Evolutionary conservation across 306 rosid species (phyloP).

Genomic region (Parietaria judaica): DNA sequence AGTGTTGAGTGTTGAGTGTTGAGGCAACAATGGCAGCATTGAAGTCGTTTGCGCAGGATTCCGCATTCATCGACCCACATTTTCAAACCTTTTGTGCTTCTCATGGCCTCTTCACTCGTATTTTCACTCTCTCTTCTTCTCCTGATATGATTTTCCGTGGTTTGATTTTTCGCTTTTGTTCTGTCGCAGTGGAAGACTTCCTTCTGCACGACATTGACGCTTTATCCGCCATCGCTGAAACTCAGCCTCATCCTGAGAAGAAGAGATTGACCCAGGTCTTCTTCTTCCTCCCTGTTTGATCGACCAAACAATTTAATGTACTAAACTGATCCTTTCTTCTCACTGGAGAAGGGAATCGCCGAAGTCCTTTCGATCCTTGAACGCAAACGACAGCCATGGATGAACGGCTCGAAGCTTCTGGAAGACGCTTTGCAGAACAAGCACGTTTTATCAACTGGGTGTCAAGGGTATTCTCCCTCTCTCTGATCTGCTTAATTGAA

Average conservation of each 20-base stretch:
- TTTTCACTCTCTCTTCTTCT: neutral
- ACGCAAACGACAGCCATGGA: constrained; percentile 30
- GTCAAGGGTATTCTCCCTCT: constrained; percentile 47
- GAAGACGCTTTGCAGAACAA: constrained; percentile 29
- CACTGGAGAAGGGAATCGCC: constrained; percentile 32
- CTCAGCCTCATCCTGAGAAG: constrained; percentile 24
- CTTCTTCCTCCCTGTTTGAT: neutral
- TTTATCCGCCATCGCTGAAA: constrained; percentile 29
- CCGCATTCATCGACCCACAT: constrained; percentile 26
- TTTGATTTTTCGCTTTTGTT: neutral
- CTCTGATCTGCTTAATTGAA: neutral
- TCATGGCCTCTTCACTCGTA: constrained; percentile 37
- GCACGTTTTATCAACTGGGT: constrained; percentile 50
- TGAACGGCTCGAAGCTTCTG: constrained; percentile 45
- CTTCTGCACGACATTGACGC: constrained; percentile 47
- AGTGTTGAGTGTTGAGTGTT: too few relatives aligned
- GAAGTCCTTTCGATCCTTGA: constrained; percentile 31
- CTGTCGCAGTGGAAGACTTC: constrained; percentile 59
- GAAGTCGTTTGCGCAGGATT: constrained; percentile 32
- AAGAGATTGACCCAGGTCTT: constrained; percentile 41
- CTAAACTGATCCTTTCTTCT: neutral
- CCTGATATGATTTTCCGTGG: neutral
- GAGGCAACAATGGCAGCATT: constrained; percentile 38
- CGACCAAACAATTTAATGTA: neutral
- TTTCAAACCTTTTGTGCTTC: constrained; percentile 38